Conservation (phyloP, 192 early-diverging fungal genomes). For the Dissophora globulifera region DNA sequence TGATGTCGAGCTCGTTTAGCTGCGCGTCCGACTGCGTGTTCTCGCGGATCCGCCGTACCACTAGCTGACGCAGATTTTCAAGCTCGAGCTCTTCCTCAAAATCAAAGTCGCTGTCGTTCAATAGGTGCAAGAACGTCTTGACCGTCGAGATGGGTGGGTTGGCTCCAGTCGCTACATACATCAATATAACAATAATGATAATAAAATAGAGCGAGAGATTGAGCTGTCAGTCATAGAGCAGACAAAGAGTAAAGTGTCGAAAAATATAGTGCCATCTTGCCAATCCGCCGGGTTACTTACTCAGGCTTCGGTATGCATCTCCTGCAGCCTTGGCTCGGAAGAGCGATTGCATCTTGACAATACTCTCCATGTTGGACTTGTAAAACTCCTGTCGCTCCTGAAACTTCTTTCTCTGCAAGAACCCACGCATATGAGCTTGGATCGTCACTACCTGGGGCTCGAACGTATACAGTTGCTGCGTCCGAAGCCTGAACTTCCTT, state of each 20-base stretch:
- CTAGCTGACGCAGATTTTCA: constrained; percentile 86
- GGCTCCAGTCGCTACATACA: constrained; percentile 64
- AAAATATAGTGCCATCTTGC: too few species aligned
- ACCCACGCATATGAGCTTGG: constrained; percentile 76
- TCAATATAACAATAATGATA: neutral
- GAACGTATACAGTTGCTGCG: constrained; percentile 59
- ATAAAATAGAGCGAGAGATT: neutral
- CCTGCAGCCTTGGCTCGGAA: constrained; percentile 73
- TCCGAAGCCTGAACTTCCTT: constrained; percentile 62
- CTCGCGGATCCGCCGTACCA: constrained; percentile 90
- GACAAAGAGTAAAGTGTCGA: too few species aligned
- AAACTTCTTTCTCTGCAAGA: constrained; percentile 69
- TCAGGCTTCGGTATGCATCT: constrained; percentile 76
- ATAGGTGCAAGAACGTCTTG: constrained; percentile 86
- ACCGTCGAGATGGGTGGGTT: constrained; percentile 86
- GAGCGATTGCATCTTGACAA: constrained; percentile 82
- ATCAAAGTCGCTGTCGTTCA: constrained; percentile 91
- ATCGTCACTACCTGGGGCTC: constrained; percentile 64
- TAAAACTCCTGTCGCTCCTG: constrained; percentile 67
- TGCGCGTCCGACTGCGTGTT: constrained; percentile 83
- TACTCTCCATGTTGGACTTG: constrained; percentile 71
- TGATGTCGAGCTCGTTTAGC: constrained; percentile 91
- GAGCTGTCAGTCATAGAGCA: too few species aligned
- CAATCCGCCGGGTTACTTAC: too few species aligned
- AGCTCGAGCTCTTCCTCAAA: constrained; percentile 89